A percentile compares a stretch with the other conserved stretches of the same genome.
Evolutionary conservation across 2,329 filamentous ascomycete species (phyloP).

Genomic region (Fusarium sp.): DNA sequence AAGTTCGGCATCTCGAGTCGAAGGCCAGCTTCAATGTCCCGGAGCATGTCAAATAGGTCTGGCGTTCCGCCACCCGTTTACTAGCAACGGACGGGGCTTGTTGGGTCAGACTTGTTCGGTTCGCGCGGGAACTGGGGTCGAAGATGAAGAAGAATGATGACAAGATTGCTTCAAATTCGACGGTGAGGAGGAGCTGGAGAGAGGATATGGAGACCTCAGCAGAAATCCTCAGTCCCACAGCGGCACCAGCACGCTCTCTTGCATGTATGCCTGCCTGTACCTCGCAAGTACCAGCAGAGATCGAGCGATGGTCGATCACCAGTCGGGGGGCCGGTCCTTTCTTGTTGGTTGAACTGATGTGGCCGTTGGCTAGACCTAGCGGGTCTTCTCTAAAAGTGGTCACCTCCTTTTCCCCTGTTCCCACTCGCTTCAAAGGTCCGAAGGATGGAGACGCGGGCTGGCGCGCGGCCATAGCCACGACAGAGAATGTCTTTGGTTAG

Average conservation of each 20-base stretch:
- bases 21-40: background rate
- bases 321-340: conserved; percentile 4
- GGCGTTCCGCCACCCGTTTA: conserved; percentile 36
- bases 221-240: background rate
- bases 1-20: background rate
- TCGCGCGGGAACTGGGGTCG: background rate
- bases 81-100: conserved; percentile 14
- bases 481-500: background rate
- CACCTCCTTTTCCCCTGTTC: conserved; percentile 36
- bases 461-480: background rate
- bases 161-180: background rate
- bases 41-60: conserved; percentile 24
- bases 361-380: background rate
- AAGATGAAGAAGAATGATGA: conserved; percentile 1
- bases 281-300: conserved; percentile 13
- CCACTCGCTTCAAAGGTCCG: conserved; percentile 15
- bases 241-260: background rate
- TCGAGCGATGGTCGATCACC: conserved; percentile 18
- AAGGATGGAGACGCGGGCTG: conserved; percentile 6
- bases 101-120: background rate
- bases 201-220: background rate
- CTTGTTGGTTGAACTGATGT: conserved; percentile 4
- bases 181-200: background rate
- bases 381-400: conserved; percentile 18
- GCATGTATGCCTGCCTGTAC: conserved; percentile 7